Evolutionary conservation across 202 grass and related monocot genomes (phyloP), one percentile per base, ranked within the genome.

Genomic region (Saccharum hybrid): DNA sequence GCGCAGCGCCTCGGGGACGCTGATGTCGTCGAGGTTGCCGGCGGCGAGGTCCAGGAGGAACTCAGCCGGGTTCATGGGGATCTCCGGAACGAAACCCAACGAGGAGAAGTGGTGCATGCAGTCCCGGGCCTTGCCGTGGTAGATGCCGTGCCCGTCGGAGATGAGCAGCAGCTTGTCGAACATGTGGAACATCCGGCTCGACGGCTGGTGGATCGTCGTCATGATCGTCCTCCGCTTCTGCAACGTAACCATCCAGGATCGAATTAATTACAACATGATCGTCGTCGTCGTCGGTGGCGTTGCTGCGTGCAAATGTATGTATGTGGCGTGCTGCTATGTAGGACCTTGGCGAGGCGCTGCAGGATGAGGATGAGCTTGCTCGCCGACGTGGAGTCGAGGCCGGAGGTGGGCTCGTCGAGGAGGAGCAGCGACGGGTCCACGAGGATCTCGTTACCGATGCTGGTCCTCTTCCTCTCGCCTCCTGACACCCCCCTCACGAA

Each of bases 151-250:
- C 2, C 94, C 94, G 75, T 94, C 90, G 49, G 94, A 84, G 72
- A 97, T 92, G 46, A 97, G 86, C 49, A 97, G 79, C 66, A 97
- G 82, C 84, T 94, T 97, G 78, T 97, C 94, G 83, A 94, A 97
- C 94, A 97, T 88, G 81, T 94, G 88, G 81, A 97, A 97, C 88
- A 94, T 94, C 76, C 94, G 81, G 87, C 94, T 97, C 6, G 94
- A 97, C 33, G 94, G 94, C 84, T 97, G 94, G 90, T 97, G 94
- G 86, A 97, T 97, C 51, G 94, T 97, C n/a, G 87, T 90, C 78
- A 94, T 94, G 72, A 97, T 92, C 14, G 94, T 91, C 45, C 94
- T 34, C 3, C 33, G 33, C 33, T 4, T 34, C 33, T 34, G 33
- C 33, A 34, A 34, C 33, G 3, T 34, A 34, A 34, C 33, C 33